phyloP scores from a whole-genome alignment of 805 yeast genomes.

The Blastobotrys americana region DNA sequence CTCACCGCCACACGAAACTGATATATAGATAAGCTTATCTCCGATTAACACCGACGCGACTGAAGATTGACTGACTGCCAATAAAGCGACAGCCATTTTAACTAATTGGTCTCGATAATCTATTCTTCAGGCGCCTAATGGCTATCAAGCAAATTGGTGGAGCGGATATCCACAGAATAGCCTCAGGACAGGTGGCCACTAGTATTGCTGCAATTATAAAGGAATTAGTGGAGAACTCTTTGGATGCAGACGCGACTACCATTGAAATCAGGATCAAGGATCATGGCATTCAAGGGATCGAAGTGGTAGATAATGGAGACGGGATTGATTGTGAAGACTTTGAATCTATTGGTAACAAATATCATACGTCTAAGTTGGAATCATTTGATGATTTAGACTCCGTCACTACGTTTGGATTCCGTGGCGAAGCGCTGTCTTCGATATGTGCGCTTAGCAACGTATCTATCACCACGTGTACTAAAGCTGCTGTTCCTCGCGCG shows the following conservation, averaged over 20 bases:
- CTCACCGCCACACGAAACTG: too few species aligned
- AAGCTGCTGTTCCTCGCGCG: conserved; percentile 48
- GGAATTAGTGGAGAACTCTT: conserved; percentile 78
- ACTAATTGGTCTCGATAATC: too few species aligned
- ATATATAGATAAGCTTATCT: too few species aligned
- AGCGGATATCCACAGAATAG: conserved; percentile 62
- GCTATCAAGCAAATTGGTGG: conserved; percentile 36
- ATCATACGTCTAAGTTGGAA: conserved; percentile 50
- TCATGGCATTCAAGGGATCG: conserved; percentile 66
- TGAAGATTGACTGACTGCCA: too few species aligned
- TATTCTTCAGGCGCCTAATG: conserved; percentile 8
- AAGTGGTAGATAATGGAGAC: conserved; percentile 64
- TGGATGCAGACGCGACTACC: conserved; percentile 68
- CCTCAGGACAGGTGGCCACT: conserved; percentile 89
- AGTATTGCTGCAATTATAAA: conserved; percentile 73
- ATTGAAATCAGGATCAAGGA: conserved; percentile 63
- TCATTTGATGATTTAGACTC: conserved; percentile 33
- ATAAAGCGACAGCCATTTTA: too few species aligned
- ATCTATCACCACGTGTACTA: conserved; percentile 41
- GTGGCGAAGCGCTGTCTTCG: conserved; percentile 64
- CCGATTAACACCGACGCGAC: too few species aligned
- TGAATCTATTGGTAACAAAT: conserved; percentile 38
- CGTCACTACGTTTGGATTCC: conserved; percentile 51
- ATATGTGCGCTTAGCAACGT: conserved; percentile 43
- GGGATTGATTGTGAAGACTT: conserved; percentile 55